A percentile compares a stretch with the other conserved stretches of the same genome.
phyloP scores from a whole-genome alignment of 768 basidiomycete genomes.

The Boletellus sp. region DNA sequence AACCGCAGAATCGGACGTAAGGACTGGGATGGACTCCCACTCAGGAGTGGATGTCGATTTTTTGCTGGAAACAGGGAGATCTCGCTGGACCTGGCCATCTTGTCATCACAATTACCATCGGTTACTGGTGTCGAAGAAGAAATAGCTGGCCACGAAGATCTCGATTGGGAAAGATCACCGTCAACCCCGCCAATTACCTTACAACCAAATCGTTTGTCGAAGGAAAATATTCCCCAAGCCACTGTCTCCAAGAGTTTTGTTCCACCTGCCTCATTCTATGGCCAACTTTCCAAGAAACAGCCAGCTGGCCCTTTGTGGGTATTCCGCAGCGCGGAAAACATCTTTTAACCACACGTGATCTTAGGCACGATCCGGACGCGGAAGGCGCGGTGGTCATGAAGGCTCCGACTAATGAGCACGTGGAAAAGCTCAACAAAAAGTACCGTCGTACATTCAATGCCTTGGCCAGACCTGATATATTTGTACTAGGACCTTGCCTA shows the following conservation, averaged over 20 bases:
- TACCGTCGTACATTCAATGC: slow-evolving; percentile 25
- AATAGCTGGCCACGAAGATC: slow-evolving; percentile 19
- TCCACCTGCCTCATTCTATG: slow-evolving; percentile 62
- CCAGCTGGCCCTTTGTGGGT: slow-evolving; percentile 22
- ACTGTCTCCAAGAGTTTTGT: slow-evolving; percentile 35
- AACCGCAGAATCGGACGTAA: slow-evolving; percentile 56
- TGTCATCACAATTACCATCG: slow-evolving; percentile 49
- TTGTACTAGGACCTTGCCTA: slow-evolving; percentile 48
- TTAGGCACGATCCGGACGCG: slow-evolving; percentile 72
- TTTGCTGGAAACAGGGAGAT: slow-evolving; percentile 60
- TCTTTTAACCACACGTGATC: not conserved
- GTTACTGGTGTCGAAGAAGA: slow-evolving; percentile 34
- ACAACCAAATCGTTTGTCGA: slow-evolving; percentile 5
- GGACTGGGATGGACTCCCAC: slow-evolving; percentile 53
- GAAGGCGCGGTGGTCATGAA: slow-evolving; percentile 87
- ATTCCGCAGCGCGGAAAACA: not conserved
- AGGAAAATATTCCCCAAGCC: slow-evolving; percentile 20
- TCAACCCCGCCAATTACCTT: slow-evolving; percentile 10
- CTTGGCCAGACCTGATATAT: slow-evolving; percentile 2
- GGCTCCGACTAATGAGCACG: slow-evolving; percentile 63
- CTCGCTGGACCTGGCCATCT: slow-evolving; percentile 52
- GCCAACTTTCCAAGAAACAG: slow-evolving; percentile 33
- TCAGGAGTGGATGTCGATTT: slow-evolving; percentile 38
- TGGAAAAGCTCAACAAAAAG: slow-evolving; percentile 69
- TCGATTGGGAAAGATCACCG: slow-evolving; percentile 7